These are phyloP conservation scores for Pythium guiyangense DNA, from an alignment of 352 stramenopile genomes.

Conservation along the genomic window DNA sequence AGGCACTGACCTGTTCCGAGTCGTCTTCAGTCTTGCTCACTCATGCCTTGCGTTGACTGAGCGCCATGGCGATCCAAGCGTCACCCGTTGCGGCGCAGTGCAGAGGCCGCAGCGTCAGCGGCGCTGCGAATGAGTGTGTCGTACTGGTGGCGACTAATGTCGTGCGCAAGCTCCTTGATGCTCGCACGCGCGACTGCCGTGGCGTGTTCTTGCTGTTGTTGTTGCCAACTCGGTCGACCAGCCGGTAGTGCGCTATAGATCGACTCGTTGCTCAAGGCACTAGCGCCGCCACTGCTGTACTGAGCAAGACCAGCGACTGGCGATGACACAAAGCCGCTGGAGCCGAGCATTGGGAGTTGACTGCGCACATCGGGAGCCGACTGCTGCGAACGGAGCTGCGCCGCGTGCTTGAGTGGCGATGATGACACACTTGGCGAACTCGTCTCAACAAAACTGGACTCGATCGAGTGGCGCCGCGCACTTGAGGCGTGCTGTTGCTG, in stretches of 20 bases:
- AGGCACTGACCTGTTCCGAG: not conserved
- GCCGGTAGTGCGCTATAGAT: not conserved
- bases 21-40: not conserved
- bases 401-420: not conserved
- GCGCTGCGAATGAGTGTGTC: conserved; percentile 10
- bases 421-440: not conserved
- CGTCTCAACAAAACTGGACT: conserved; percentile 1
- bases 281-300: no score
- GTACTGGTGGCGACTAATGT: conserved; percentile 8
- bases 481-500: not conserved
- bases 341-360: not conserved
- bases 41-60: not conserved
- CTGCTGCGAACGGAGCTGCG: conserved; percentile 3
- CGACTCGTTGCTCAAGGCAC: not conserved
- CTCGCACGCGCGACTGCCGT: not conserved
- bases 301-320: no score
- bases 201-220: not conserved
- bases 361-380: conserved; percentile 4
- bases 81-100: conserved; percentile 1
- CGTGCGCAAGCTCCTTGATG: conserved; percentile 8
- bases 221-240: not conserved
- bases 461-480: conserved; percentile 6
- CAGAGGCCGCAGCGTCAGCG: conserved; percentile 1
- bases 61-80: not conserved
- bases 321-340: not conserved